Base-by-base conservation (phyloP, 2,329 filamentous ascomycete genomes). In the Botrytis squamosa region DNA sequence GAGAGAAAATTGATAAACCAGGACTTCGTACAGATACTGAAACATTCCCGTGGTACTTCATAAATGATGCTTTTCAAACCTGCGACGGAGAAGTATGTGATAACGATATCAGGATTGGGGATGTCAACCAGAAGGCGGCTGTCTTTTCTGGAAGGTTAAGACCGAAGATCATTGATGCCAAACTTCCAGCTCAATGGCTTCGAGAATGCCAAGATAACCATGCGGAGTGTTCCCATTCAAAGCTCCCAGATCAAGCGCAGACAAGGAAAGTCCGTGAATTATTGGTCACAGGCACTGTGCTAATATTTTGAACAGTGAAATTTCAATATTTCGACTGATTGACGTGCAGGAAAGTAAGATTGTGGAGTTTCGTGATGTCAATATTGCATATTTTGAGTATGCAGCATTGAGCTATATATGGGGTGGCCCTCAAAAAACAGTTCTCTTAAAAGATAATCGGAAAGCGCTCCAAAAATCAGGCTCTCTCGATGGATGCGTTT, bases 391-490 rank as follows among this genome's bases (percentile, higher is more conserved):
- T 57, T 38, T 49, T 29, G 75, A 44, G 49, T 77, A 77, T 44
- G 66, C 74, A 7, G 68, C 76, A 29, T 72, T 77, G 66, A 71
- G 63, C 60, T 72, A 77, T 71, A 71, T 72, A 33, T 77, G 73
- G 74, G 75, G 75, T 66, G 57, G 52, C 18, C 22, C 42, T 67
- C 64, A n/a, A 72, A 29, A 55, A 8, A 63, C 57, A n/a, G 65
- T 70, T 7, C 69, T 71, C 38, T 36, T 46, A 8, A 70, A 20
- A 22, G 20, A 44, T 7, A 25, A 74, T 52, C n/a, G 40, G 16
- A 25, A 46, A 46, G 44, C 40, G 40, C 64, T 66, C 44, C 44
- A 29, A 18, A 25, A 46, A 42, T 4, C 59, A 22, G 36, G 59
- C 12, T 40, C 36, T 40, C 59, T 62, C 14, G 8, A 59, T 73